Conservation (phyloP, 768 basidiomycete genomes). For the Termitomyces eurrhizus region DNA sequence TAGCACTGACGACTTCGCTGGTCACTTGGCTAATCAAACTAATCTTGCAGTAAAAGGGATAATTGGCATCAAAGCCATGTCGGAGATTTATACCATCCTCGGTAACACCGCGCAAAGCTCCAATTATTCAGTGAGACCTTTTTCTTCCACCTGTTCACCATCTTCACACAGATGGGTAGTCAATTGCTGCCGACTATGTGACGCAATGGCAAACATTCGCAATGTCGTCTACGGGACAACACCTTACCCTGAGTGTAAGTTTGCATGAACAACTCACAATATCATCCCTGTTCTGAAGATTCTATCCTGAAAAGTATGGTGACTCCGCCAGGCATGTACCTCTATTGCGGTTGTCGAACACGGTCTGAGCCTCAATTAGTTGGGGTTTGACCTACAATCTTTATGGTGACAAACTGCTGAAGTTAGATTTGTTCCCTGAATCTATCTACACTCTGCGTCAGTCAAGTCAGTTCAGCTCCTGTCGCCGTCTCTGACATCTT, state of each 20-base stretch:
- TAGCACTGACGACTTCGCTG: slow-evolving; percentile 55
- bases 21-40: slow-evolving; percentile 55
- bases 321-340: slow-evolving; percentile 36
- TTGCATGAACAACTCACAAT: neutral
- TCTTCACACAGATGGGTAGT: slow-evolving; percentile 26
- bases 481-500: neutral
- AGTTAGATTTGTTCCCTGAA: slow-evolving; percentile 48
- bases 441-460: slow-evolving; percentile 46
- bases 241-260: slow-evolving; percentile 51
- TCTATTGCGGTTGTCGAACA: neutral
- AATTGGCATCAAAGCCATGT: slow-evolving; percentile 62
- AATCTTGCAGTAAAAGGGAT: slow-evolving; percentile 73
- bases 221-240: slow-evolving; percentile 44
- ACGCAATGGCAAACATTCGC: slow-evolving; percentile 52
- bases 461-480: slow-evolving; percentile 7
- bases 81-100: slow-evolving; percentile 43
- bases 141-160: slow-evolving; percentile 4
- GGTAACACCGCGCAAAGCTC: slow-evolving; percentile 32
- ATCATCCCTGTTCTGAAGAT: neutral
- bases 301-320: slow-evolving; percentile 37
- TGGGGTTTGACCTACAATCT: slow-evolving; percentile 67
- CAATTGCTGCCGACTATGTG: slow-evolving; percentile 51
- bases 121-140: slow-evolving; percentile 38
- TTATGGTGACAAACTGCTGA: slow-evolving; percentile 55
- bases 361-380: slow-evolving; percentile 19